A percentile compares a stretch with the other conserved stretches of the same genome.
Conservation (phyloP, 2,329 filamentous ascomycete genomes). For the Colletotrichum tropicale region DNA sequence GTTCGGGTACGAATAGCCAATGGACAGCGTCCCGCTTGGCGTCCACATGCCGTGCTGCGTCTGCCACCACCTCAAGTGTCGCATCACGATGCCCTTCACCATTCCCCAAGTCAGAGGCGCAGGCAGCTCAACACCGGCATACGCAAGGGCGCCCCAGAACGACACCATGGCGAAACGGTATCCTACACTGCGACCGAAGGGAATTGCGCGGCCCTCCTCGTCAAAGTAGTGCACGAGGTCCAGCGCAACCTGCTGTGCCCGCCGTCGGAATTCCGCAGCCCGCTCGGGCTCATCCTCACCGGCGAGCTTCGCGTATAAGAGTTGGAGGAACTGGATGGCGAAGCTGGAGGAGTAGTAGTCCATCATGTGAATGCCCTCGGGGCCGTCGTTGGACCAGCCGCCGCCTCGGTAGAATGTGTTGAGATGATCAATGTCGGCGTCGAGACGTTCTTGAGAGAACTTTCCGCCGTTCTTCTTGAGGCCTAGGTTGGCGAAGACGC, state of each 20-base stretch:
- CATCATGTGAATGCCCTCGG: slow-evolving; percentile 80
- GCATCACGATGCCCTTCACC: slow-evolving; percentile 76
- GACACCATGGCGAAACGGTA: slow-evolving; percentile 88
- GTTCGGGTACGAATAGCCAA: slow-evolving; percentile 81
- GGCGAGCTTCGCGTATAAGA: slow-evolving; percentile 76
- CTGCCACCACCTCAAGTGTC: slow-evolving; percentile 82
- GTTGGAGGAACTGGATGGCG: slow-evolving; percentile 80
- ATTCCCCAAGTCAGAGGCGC: slow-evolving; percentile 78
- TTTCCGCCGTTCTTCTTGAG: slow-evolving; percentile 75
- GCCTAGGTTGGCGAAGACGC: slow-evolving; percentile 82
- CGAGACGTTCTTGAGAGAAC: slow-evolving; percentile 72
- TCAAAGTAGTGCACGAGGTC: slow-evolving; percentile 82
- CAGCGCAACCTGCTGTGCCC: slow-evolving; percentile 69
- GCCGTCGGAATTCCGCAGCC: slow-evolving; percentile 71
- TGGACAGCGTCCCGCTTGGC: slow-evolving; percentile 73
- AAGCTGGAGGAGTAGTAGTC: slow-evolving; percentile 86
- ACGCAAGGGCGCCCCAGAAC: slow-evolving; percentile 81
- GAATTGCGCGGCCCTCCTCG: slow-evolving; percentile 72
- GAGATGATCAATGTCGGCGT: slow-evolving; percentile 77
- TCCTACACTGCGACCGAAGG: slow-evolving; percentile 78
- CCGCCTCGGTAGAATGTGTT: slow-evolving; percentile 83
- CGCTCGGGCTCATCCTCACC: slow-evolving; percentile 69
- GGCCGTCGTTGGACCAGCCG: slow-evolving; percentile 84
- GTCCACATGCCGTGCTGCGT: slow-evolving; percentile 77
- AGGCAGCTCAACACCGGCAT: slow-evolving; percentile 76